These are phyloP conservation scores for Huntiella bhutanensis DNA, from an alignment of 2,329 filamentous ascomycete genomes.

Conservation along the genomic window DNA sequence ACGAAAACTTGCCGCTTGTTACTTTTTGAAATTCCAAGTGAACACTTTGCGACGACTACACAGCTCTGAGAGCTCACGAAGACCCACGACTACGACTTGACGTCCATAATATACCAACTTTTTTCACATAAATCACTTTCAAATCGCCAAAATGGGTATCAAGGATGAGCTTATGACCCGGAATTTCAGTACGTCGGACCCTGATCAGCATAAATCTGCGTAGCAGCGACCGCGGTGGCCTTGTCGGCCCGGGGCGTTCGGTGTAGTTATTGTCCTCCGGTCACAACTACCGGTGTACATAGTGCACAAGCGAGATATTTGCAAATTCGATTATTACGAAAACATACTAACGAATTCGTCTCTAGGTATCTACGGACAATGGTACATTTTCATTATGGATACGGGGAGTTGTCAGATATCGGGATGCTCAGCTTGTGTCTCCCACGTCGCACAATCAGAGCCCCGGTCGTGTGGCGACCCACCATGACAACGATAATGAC, in stretches of 20 bases:
- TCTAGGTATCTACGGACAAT: conserved; percentile 57
- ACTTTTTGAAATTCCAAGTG: neutral
- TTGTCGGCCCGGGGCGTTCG: too few relatives aligned
- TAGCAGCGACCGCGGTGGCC: too few relatives aligned
- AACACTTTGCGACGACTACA: conserved; percentile 2
- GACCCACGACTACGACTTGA: neutral
- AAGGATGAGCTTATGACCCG: conserved; percentile 53
- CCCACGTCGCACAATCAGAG: too few relatives aligned
- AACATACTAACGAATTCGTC: conserved; percentile 4
- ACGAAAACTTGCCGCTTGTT: neutral
- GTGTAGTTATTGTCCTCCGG: too few relatives aligned
- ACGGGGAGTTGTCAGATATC: too few relatives aligned
- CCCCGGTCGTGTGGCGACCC: neutral
- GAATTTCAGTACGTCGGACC: conserved; percentile 46
- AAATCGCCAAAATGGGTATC: conserved; percentile 40
- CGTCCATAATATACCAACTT: neutral
- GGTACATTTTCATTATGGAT: conserved; percentile 28
- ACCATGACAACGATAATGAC: neutral
- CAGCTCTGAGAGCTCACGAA: neutral
- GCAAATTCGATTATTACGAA: neutral
- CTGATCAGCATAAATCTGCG: too few relatives aligned
- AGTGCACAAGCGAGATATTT: too few relatives aligned
- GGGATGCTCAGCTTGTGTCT: too few relatives aligned
- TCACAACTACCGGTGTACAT: too few relatives aligned
- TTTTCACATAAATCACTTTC: neutral